These are phyloP conservation scores for Astragalus glycyphyllos DNA, from an alignment of 306 rosid species.

Conservation along the genomic window DNA sequence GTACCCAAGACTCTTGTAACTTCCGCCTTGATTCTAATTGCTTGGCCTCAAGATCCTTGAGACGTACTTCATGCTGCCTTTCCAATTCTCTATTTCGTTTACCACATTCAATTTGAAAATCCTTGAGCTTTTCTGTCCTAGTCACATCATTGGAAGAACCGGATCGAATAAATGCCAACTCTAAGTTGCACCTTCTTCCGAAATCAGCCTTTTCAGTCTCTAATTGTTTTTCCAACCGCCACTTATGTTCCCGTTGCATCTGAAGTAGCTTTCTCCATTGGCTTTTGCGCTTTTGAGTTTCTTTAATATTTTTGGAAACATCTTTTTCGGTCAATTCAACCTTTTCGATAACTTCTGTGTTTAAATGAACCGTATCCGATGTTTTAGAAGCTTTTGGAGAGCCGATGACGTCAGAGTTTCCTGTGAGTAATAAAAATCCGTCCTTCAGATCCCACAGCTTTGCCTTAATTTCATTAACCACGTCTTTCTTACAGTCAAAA, in stretches of 20 bases:
- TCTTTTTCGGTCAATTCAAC: constrained; percentile 46
- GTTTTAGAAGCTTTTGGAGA: constrained; percentile 49
- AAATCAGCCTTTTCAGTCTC: constrained; percentile 50
- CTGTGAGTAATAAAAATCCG: constrained; percentile 49
- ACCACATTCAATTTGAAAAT: constrained; percentile 38
- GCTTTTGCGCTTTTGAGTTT: constrained; percentile 51
- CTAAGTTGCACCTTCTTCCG: constrained; percentile 41
- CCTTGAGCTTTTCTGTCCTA: constrained; percentile 48
- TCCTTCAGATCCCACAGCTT: constrained; percentile 63
- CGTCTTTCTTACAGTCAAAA: constrained; percentile 69
- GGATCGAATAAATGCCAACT: constrained; percentile 44
- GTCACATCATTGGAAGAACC: constrained; percentile 43
- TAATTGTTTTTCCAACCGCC: constrained; percentile 23
- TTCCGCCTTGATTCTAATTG: constrained; percentile 52
- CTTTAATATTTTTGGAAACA: constrained; percentile 54
- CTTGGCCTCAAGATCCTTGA: constrained; percentile 55
- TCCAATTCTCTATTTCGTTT: constrained; percentile 46
- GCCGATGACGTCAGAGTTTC: constrained; percentile 38
- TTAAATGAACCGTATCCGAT: constrained; percentile 36
- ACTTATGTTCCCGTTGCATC: constrained; percentile 48
- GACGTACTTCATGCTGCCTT: constrained; percentile 41
- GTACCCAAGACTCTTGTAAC: constrained; percentile 54
- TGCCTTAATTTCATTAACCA: constrained; percentile 60
- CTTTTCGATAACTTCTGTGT: constrained; percentile 30
- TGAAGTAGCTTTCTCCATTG: constrained; percentile 53